A percentile compares a stretch with the other conserved stretches of the same genome.
Conservation (phyloP, 208 protist species). For the Angomonas ambiguus region DNA sequence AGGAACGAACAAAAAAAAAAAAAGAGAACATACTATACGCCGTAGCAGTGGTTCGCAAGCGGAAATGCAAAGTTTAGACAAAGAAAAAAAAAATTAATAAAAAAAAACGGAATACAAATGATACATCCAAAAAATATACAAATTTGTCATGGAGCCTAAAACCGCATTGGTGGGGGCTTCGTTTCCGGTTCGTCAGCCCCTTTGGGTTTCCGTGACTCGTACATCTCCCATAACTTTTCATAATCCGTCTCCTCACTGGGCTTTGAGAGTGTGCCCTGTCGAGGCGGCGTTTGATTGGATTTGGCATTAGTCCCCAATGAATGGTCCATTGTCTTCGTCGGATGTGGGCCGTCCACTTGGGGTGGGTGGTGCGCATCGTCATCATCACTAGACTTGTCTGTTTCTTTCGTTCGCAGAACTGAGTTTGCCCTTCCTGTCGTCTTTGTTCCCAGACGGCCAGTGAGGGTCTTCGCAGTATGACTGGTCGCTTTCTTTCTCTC, state of each 20-base stretch:
- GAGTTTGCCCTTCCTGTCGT: neutral
- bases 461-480: neutral
- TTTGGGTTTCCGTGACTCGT: conserved; percentile 27
- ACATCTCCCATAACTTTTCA: conserved; percentile 48
- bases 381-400: conserved; percentile 19
- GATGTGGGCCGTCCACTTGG: neutral
- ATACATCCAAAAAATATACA: neutral
- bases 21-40: neutral
- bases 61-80: no score
- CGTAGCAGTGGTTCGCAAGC: no score
- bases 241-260: neutral
- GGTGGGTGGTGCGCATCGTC: conserved; percentile 23
- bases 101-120: conserved; percentile 1
- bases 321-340: no score
- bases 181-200: neutral
- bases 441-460: neutral
- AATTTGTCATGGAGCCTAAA: neutral
- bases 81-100: neutral
- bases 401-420: neutral
- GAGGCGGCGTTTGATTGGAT: neutral
- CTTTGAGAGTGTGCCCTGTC: neutral
- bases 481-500: conserved; percentile 25
- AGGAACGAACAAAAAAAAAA: neutral
- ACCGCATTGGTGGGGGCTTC: neutral
- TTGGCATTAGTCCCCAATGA: neutral